Evolutionary conservation across 208 protist species (phyloP).

Genomic region (Plasmodiophora brassicae): DNA sequence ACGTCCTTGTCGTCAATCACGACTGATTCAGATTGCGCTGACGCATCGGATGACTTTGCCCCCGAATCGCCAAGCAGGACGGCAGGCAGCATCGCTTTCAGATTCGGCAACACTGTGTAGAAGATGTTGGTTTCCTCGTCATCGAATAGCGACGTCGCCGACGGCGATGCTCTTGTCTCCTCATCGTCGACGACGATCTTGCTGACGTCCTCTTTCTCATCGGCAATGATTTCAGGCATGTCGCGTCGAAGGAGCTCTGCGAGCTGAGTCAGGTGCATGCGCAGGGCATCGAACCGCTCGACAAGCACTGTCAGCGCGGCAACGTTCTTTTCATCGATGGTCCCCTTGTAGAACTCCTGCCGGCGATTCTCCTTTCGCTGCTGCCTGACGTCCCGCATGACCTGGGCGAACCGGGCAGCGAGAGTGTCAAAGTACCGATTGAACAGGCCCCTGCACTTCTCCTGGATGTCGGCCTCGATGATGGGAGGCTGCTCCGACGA

Average conservation of each 20-base stretch:
- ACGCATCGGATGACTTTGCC: too few species aligned
- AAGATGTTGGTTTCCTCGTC: neutral
- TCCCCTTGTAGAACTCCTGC: constrained; percentile 7
- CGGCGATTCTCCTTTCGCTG: neutral
- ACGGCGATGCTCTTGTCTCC: neutral
- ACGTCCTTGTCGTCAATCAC: neutral
- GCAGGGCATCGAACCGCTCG: neutral
- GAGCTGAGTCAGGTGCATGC: neutral
- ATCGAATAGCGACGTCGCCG: neutral
- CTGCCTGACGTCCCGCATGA: neutral
- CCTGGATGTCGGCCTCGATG: neutral
- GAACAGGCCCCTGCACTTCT: neutral
- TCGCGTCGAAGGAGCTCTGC: neutral
- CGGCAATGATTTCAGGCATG: neutral
- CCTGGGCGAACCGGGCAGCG: neutral
- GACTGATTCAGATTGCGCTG: neutral
- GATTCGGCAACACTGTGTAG: neutral
- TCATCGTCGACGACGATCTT: neutral
- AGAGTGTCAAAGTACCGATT: constrained; percentile 9
- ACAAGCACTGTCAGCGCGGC: neutral
- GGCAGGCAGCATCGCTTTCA: neutral
- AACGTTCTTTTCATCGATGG: neutral
- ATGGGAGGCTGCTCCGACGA: neutral
- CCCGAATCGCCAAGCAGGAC: neutral
- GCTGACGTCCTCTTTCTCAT: neutral